Conservation (phyloP, 176 grass and related monocot genomes). For the Carex cristatella region DNA sequence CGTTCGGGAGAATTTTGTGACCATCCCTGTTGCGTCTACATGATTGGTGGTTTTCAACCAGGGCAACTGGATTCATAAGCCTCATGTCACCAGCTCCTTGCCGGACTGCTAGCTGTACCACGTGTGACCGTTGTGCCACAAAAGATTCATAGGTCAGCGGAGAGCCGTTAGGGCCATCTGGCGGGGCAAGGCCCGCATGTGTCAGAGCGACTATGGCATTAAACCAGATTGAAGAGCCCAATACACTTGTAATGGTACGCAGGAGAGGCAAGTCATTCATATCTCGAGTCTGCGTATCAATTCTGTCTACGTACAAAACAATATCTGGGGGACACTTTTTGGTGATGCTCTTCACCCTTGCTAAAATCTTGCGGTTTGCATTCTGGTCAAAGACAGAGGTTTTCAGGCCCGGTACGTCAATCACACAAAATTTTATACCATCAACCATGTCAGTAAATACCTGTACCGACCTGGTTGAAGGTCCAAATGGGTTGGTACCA, state of each 20-base stretch:
- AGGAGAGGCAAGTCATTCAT: slow-evolving; percentile 85
- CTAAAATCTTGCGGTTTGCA: slow-evolving; percentile 66
- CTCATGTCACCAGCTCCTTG: slow-evolving; percentile 81
- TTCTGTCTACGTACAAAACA: slow-evolving; percentile 77
- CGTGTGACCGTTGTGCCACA: slow-evolving; percentile 75
- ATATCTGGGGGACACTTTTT: slow-evolving; percentile 92
- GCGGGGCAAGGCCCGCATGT: slow-evolving; percentile 84
- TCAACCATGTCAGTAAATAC: slow-evolving; percentile 68
- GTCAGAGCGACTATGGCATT: slow-evolving; percentile 87
- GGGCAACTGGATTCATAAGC: slow-evolving; percentile 79
- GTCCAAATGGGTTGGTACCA: slow-evolving; percentile 33
- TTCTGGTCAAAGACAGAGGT: slow-evolving; percentile 73
- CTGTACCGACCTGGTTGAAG: slow-evolving; percentile 27
- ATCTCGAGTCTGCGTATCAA: slow-evolving; percentile 67
- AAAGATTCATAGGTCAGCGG: slow-evolving; percentile 84
- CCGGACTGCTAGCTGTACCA: slow-evolving; percentile 77
- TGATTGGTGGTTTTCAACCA: slow-evolving; percentile 92
- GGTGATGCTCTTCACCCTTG: slow-evolving; percentile 65
- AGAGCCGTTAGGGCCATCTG: slow-evolving; percentile 71
- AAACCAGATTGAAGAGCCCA: slow-evolving; percentile 94
- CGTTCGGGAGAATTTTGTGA: slow-evolving; percentile 78
- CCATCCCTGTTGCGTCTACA: slow-evolving; percentile 67
- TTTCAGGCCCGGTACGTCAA: slow-evolving; percentile 83
- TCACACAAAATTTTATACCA: slow-evolving; percentile 74
- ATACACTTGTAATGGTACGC: slow-evolving; percentile 59